Percentiles rank a stretch among this genome's conserved stretches.
Conservation (phyloP, 192 early-diverging fungal genomes). For the Oehlia diaphana region DNA sequence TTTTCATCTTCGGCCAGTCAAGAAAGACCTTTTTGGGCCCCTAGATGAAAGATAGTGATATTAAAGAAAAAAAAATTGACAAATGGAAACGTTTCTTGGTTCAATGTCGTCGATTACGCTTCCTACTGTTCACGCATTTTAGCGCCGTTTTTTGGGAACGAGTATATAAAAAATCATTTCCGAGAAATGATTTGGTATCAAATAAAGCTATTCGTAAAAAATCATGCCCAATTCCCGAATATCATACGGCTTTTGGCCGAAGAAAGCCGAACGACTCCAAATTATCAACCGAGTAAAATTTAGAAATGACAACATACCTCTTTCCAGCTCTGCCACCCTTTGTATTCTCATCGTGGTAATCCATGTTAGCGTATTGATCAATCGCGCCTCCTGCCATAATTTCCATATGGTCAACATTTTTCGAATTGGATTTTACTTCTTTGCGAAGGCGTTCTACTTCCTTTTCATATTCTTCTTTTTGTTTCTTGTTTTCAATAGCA, state of each 20-base stretch:
- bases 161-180: conserved; percentile 20
- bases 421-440: conserved; percentile 32
- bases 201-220: conserved; percentile 10
- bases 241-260: background rate
- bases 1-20: conserved; percentile 1
- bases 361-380: conserved; percentile 13
- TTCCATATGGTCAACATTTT: conserved; percentile 24
- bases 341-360: conserved; percentile 23
- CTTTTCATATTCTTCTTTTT: conserved; percentile 47
- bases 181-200: background rate
- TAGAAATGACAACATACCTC: conserved; percentile 17
- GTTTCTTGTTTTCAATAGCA: conserved; percentile 39
- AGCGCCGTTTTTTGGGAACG: conserved; percentile 6
- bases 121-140: conserved; percentile 20
- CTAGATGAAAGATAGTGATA: conserved; percentile 21
- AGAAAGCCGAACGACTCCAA: background rate
- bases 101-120: conserved; percentile 33
- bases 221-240: background rate
- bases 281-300: background rate
- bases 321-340: conserved; percentile 16
- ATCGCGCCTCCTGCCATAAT: conserved; percentile 16
- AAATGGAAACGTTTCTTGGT: conserved; percentile 27
- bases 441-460: conserved; percentile 47
- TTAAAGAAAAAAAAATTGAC: conserved; percentile 20
- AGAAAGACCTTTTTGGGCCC: conserved; percentile 25